phyloP scores from a whole-genome alignment of 208 protist species.

The Crithidia mellificae region DNA sequence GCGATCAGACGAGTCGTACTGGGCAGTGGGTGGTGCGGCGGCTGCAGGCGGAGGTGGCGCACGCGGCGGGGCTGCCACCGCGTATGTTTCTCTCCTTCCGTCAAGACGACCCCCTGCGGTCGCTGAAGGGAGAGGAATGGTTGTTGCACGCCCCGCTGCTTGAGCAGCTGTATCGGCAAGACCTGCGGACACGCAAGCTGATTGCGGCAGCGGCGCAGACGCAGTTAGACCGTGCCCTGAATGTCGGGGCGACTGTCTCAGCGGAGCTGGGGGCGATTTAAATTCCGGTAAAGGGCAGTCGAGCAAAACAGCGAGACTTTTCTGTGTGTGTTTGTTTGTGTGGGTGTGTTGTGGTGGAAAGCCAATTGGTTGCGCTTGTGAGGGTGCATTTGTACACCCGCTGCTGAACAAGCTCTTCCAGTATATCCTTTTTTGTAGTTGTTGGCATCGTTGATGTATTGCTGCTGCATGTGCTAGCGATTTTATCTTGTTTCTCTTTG shows the following conservation, averaged over 20 bases:
- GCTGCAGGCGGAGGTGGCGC: constrained; percentile 64
- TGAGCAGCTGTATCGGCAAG: constrained; percentile 52
- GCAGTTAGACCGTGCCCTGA: constrained; percentile 71
- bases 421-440: too few species aligned
- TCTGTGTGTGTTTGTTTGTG: not conserved
- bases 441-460: too few species aligned
- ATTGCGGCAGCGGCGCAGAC: constrained; percentile 68
- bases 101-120: constrained; percentile 56
- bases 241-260: constrained; percentile 58
- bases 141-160: constrained; percentile 67
- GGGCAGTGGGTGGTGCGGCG: constrained; percentile 63
- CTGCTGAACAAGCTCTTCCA: too few species aligned
- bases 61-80: constrained; percentile 68
- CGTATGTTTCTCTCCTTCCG: constrained; percentile 76
- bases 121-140: constrained; percentile 58
- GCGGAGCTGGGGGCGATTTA: constrained; percentile 54
- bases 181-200: constrained; percentile 58
- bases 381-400: too few species aligned
- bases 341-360: too few species aligned
- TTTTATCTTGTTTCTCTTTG: too few species aligned
- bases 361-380: too few species aligned
- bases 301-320: not conserved
- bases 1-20: constrained; percentile 73
- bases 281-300: too few species aligned
- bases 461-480: too few species aligned